These are phyloP conservation scores for Fusarium setosum DNA, from an alignment of 2,329 filamentous ascomycete species.

Conservation along the genomic window DNA sequence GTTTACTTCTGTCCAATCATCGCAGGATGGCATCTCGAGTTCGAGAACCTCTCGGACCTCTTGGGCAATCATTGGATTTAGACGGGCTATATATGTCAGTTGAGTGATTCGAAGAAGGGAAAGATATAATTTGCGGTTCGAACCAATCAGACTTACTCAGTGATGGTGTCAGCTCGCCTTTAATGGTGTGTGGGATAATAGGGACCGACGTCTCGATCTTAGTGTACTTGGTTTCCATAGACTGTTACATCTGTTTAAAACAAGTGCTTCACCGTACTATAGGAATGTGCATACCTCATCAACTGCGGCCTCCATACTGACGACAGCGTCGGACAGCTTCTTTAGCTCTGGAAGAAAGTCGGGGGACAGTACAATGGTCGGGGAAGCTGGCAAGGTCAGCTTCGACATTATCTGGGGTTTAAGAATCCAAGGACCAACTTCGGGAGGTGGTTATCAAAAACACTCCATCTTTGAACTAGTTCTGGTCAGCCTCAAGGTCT, in stretches of 20 bases:
- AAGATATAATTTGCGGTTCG: no score
- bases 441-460: constrained; percentile 30
- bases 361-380: constrained; percentile 23
- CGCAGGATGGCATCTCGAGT: constrained; percentile 48
- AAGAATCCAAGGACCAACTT: background rate
- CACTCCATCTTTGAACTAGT: constrained; percentile 22
- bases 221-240: constrained; percentile 50
- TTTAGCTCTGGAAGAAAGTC: constrained; percentile 25
- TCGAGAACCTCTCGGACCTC: constrained; percentile 51
- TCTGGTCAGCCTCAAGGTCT: background rate
- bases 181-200: constrained; percentile 46
- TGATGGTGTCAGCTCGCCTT: constrained; percentile 47
- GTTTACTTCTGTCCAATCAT: constrained; percentile 55
- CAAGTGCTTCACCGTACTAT: background rate
- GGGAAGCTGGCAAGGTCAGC: constrained; percentile 16
- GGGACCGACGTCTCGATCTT: constrained; percentile 38
- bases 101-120: background rate
- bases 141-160: constrained; percentile 43
- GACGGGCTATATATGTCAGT: background rate
- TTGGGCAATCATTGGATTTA: constrained; percentile 52
- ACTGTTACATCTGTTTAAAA: constrained; percentile 22
- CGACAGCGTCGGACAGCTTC: constrained; percentile 15
- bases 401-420: background rate
- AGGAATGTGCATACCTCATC: constrained; percentile 14
- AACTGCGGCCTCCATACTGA: constrained; percentile 30